These are phyloP conservation scores for Malassezia globosa DNA, from an alignment of 1,284 basidiomycete genomes.

Conservation along the genomic window DNA sequence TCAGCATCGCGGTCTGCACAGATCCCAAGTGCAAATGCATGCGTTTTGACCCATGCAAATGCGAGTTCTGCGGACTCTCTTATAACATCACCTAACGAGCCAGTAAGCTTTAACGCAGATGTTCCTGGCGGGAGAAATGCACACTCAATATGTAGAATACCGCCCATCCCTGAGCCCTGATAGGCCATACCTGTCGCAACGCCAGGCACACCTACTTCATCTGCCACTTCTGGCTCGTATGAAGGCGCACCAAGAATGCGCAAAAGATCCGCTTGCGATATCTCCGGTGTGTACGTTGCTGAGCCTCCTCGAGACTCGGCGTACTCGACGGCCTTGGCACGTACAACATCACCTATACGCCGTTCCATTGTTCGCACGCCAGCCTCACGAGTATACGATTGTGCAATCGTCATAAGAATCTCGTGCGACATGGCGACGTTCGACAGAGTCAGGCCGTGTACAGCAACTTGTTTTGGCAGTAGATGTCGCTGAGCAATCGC, in stretches of 20 bases:
- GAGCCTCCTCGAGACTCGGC: slow-evolving; percentile 55
- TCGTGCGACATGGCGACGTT: slow-evolving; percentile 58
- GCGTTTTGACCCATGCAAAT: slow-evolving; percentile 57
- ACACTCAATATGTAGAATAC: slow-evolving; percentile 70
- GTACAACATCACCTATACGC: slow-evolving; percentile 68
- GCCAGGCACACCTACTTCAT: slow-evolving; percentile 59
- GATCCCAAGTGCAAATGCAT: slow-evolving; percentile 69
- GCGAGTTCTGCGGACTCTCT: slow-evolving; percentile 79
- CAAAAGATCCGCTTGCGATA: slow-evolving; percentile 67
- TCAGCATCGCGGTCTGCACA: slow-evolving; percentile 60
- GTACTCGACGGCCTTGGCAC: slow-evolving; percentile 60
- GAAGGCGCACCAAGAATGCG: slow-evolving; percentile 68
- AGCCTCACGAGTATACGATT: slow-evolving; percentile 71
- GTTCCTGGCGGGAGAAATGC: slow-evolving; percentile 59
- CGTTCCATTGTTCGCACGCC: slow-evolving; percentile 84
- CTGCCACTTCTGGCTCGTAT: slow-evolving; percentile 68
- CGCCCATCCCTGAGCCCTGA: slow-evolving; percentile 74
- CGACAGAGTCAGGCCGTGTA: slow-evolving; percentile 56
- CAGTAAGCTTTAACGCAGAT: slow-evolving; percentile 64
- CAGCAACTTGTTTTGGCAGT: slow-evolving; percentile 67
- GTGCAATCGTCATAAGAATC: slow-evolving; percentile 61
- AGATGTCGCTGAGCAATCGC: slow-evolving; percentile 54
- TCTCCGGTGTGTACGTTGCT: slow-evolving; percentile 59
- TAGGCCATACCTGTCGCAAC: slow-evolving; percentile 77
- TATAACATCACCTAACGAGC: slow-evolving; percentile 60